A percentile compares a stretch with the other conserved stretches of the same genome.
phyloP scores from a whole-genome alignment of 768 basidiomycete genomes.

The Termitomyces heimii region DNA sequence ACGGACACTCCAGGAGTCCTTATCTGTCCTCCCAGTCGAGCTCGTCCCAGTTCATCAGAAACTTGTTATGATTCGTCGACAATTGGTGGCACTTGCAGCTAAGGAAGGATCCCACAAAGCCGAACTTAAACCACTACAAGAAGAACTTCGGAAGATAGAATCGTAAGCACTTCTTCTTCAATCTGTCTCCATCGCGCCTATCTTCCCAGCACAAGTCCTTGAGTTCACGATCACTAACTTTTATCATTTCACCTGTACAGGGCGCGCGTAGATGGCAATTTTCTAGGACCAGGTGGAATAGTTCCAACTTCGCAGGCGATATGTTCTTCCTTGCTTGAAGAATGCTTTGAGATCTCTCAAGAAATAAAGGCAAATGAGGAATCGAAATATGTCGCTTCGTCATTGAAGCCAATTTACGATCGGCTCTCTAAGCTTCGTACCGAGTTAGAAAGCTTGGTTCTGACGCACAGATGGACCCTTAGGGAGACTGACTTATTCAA shows the following conservation, averaged over 20 bases:
- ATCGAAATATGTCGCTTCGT: conserved; percentile 77
- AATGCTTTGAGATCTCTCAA: conserved; percentile 92
- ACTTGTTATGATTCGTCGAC: conserved; percentile 81
- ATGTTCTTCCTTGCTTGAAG: conserved; percentile 88
- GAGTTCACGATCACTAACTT: conserved; percentile 8
- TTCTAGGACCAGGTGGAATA: conserved; percentile 83
- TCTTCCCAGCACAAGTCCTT: conserved; percentile 15
- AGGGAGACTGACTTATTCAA: conserved; percentile 93
- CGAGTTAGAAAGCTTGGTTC: conserved; percentile 85
- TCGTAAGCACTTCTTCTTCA: conserved; percentile 61
- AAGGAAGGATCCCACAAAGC: conserved; percentile 81
- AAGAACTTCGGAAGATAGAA: conserved; percentile 94
- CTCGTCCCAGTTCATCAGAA: conserved; percentile 88
- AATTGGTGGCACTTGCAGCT: conserved; percentile 82
- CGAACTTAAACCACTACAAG: conserved; percentile 84
- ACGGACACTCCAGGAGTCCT: conserved; percentile 70
- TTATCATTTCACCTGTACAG: conserved; percentile 27
- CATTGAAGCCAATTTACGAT: conserved; percentile 90
- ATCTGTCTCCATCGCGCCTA: conserved; percentile 21
- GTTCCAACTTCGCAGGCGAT: conserved; percentile 91
- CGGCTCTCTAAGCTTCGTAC: conserved; percentile 79
- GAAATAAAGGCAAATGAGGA: conserved; percentile 95
- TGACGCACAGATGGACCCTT: conserved; percentile 96
- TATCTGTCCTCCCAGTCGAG: conserved; percentile 85
- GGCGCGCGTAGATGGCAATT: conserved; percentile 93